phyloP scores from a whole-genome alignment of 495 filamentous ascomycete species.

The Hypoxylon intermedium region DNA sequence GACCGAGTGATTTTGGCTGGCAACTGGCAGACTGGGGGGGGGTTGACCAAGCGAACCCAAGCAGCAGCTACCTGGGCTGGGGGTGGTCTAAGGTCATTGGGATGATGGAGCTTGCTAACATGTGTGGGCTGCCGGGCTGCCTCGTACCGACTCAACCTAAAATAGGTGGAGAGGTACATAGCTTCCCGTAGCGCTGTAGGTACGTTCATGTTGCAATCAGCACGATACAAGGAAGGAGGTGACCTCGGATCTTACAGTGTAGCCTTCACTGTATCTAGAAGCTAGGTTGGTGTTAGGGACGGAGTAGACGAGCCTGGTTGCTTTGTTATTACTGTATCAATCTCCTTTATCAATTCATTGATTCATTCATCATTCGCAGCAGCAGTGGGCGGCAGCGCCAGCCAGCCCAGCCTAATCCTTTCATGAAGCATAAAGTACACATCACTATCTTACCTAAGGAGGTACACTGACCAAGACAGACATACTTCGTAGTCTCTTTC shows the following conservation, averaged over 20 bases:
- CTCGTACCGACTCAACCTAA: conserved; percentile 13
- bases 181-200: conserved; percentile 3
- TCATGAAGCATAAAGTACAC: not conserved
- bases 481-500: not conserved
- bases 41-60: conserved; percentile 1
- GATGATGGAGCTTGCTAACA: not conserved
- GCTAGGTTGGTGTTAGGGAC: conserved; percentile 18
- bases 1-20: conserved; percentile 18
- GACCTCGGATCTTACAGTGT: conserved; percentile 26
- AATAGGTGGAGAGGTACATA: conserved; percentile 16
- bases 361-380: conserved; percentile 8
- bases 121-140: conserved; percentile 3
- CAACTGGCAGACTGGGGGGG: not conserved
- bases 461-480: not conserved
- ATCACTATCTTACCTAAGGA: not conserved
- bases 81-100: conserved; percentile 8
- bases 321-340: conserved; percentile 39
- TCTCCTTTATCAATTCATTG: conserved; percentile 11
- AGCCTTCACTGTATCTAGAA: conserved; percentile 18
- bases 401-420: not conserved
- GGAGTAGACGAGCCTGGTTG: conserved; percentile 13
- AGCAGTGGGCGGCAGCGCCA: not conserved
- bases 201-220: conserved; percentile 36
- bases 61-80: not conserved
- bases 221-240: conserved; percentile 36